These are phyloP conservation scores for Didymosphaeria variabile DNA, from an alignment of 2,329 filamentous ascomycete genomes.

Conservation along the genomic window DNA sequence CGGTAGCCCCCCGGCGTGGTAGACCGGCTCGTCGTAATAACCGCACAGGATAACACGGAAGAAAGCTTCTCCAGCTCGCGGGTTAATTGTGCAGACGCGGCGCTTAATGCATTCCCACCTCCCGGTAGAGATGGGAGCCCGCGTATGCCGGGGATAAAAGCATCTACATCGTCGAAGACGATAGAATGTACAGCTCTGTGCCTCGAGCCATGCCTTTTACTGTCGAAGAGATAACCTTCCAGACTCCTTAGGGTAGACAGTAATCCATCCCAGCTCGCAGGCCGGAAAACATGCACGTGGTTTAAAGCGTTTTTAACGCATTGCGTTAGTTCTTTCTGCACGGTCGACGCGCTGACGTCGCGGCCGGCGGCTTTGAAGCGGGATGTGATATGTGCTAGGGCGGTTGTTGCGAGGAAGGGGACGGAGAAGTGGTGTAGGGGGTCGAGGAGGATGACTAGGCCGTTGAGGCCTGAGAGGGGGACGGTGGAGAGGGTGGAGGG, in stretches of 20 bases:
- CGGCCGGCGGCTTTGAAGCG: background rate
- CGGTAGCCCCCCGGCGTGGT: constrained; percentile 20
- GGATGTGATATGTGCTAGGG: constrained; percentile 32
- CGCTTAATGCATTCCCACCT: constrained; percentile 17
- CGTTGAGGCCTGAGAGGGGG: constrained; percentile 53
- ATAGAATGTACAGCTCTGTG: constrained; percentile 59
- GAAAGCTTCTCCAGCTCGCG: constrained; percentile 20
- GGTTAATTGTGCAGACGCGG: constrained; percentile 30
- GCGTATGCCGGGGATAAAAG: constrained; percentile 51
- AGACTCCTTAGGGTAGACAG: constrained; percentile 60
- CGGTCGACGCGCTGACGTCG: background rate
- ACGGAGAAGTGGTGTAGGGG: constrained; percentile 64
- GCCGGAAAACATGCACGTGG: constrained; percentile 68
- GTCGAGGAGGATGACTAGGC: constrained; percentile 63
- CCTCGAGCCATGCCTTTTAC: constrained; percentile 59
- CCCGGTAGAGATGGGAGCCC: background rate
- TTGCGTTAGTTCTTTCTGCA: constrained; percentile 21
- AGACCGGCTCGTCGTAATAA: constrained; percentile 28
- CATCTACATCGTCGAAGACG: constrained; percentile 63
- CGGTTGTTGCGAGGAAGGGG: constrained; percentile 54
- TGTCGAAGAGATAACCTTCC: constrained; percentile 60
- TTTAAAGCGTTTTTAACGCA: constrained; percentile 54
- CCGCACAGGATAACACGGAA: constrained; percentile 22
- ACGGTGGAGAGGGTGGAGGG: constrained; percentile 44
- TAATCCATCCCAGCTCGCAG: constrained; percentile 60